Evolutionary conservation across 169 alveolate genomes (phyloP).

Genomic region (Cryptosporidium sp.): DNA sequence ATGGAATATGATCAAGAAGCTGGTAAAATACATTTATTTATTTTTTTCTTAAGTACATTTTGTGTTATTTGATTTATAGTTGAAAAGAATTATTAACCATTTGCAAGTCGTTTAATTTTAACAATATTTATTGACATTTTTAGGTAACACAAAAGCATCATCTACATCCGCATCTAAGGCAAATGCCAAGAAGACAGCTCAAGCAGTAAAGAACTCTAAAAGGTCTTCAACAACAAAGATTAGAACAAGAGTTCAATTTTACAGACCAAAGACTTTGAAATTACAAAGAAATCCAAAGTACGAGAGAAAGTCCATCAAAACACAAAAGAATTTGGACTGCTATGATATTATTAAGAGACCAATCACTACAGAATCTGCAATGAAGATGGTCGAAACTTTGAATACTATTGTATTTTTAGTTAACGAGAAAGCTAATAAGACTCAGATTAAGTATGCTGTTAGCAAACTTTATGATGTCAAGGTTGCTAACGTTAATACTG

Average conservation of each 20-base stretch:
- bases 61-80: too few relatives aligned
- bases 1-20: too few relatives aligned
- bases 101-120: not conserved
- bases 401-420: conserved; percentile 96
- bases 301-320: conserved; percentile 82
- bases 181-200: conserved; percentile 62
- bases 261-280: conserved; percentile 87
- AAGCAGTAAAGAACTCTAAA: conserved; percentile 40
- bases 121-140: not conserved
- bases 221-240: conserved; percentile 68
- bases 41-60: not conserved
- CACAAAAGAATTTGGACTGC: conserved; percentile 90
- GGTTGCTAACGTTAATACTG: conserved; percentile 94
- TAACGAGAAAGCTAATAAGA: conserved; percentile 93
- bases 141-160: conserved; percentile 14
- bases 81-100: too few relatives aligned
- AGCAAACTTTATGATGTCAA: conserved; percentile 91
- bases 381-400: conserved; percentile 97
- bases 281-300: conserved; percentile 90
- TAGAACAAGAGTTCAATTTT: conserved; percentile 84
- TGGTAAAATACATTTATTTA: not conserved
- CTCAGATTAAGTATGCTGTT: conserved; percentile 94
- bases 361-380: conserved; percentile 96
- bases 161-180: conserved; percentile 2
- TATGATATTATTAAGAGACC: conserved; percentile 93